A percentile compares a stretch with the other conserved stretches of the same genome.
Conservation (phyloP, 83 land plant genomes). For the Diphasiastrum complanatum region DNA sequence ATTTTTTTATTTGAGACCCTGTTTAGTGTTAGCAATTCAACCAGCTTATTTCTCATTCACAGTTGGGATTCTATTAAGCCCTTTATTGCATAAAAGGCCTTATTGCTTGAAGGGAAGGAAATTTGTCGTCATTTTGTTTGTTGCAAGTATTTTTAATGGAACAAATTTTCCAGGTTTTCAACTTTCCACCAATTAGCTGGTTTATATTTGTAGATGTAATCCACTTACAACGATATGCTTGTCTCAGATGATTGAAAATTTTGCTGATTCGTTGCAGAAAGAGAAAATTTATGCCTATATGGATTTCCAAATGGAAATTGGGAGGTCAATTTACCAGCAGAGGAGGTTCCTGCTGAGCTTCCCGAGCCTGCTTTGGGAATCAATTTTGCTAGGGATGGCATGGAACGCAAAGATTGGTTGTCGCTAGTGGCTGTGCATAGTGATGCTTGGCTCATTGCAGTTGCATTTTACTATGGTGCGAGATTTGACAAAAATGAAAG, state of each 20-base stretch:
- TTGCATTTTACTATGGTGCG: conserved; percentile 60
- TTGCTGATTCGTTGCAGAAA: conserved; percentile 34
- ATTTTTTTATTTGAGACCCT: no score
- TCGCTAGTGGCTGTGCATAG: conserved; percentile 68
- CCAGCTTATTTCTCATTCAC: no score
- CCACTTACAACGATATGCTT: no score
- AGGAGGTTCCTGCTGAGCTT: conserved; percentile 77
- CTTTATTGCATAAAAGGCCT: no score
- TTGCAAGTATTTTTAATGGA: background rate
- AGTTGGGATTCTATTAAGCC: no score
- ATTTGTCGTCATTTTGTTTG: background rate
- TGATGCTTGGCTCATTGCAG: conserved; percentile 69
- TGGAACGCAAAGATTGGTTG: conserved; percentile 63
- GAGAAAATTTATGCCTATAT: conserved; percentile 75
- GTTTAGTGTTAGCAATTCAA: no score
- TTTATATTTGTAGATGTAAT: background rate
- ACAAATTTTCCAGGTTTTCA: background rate
- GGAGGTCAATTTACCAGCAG: conserved; percentile 73
- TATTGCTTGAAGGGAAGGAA: no score
- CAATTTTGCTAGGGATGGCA: conserved; percentile 73
- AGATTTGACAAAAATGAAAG: conserved; percentile 28
- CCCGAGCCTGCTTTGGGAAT: conserved; percentile 72
- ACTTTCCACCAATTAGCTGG: no score
- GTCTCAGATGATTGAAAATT: conserved; percentile 5
- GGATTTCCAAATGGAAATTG: conserved; percentile 67